These are phyloP conservation scores for Davidsoniella eucalypti DNA, from an alignment of 2,329 filamentous ascomycete genomes.

Conservation along the genomic window DNA sequence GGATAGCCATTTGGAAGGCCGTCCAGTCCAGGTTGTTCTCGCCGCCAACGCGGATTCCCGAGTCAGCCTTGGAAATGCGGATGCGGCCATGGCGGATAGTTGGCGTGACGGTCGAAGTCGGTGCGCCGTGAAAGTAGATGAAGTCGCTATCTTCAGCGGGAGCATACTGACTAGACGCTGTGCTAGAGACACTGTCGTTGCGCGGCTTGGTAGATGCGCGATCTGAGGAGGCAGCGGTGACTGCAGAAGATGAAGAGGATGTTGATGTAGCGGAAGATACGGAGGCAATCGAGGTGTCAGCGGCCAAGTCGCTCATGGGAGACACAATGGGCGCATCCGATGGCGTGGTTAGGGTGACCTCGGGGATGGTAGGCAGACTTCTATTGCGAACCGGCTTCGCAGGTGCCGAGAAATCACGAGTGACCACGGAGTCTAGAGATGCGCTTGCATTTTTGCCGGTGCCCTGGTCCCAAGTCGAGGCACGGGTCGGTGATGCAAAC, in stretches of 20 bases:
- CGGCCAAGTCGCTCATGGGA: constrained; percentile 4
- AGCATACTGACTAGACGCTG: constrained; percentile 12
- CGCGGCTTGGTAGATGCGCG: constrained; percentile 3
- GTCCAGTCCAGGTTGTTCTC: constrained; percentile 40
- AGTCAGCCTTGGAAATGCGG: constrained; percentile 30
- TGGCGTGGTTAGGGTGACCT: constrained; percentile 18
- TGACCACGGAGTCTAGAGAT: constrained; percentile 13
- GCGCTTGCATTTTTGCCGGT: background rate
- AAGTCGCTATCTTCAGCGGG: constrained; percentile 26
- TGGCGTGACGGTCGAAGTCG: constrained; percentile 32
- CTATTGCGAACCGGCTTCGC: constrained; percentile 15
- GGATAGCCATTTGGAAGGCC: constrained; percentile 48
- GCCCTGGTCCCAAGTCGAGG: background rate
- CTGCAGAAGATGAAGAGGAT: constrained; percentile 2
- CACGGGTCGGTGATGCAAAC: too few species aligned
- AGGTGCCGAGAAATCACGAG: constrained; percentile 16
- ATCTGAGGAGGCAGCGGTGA: background rate
- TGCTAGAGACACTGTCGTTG: constrained; percentile 4
- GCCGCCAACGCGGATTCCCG: constrained; percentile 15
- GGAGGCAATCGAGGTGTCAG: constrained; percentile 5
- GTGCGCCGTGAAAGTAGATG: constrained; percentile 31
- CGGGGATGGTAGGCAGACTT: constrained; percentile 27
- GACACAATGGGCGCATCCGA: constrained; percentile 10
- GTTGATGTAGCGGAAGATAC: constrained; percentile 1
- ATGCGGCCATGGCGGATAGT: constrained; percentile 39